These are phyloP conservation scores for Blastocystis sp. DNA, from an alignment of 352 stramenopile species.

Conservation along the genomic window DNA sequence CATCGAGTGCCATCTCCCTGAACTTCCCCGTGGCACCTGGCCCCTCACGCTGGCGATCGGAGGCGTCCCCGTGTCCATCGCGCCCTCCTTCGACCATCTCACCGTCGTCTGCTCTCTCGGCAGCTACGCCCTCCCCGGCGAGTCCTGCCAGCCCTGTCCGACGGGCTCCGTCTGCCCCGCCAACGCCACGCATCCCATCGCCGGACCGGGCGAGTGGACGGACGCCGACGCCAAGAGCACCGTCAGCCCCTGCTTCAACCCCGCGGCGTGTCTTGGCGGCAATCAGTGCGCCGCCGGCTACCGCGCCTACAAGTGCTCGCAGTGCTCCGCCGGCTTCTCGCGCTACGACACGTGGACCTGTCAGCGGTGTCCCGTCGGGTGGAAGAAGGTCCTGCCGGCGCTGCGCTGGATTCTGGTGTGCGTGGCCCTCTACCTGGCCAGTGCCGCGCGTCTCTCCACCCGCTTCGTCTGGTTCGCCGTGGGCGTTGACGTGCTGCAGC, in stretches of 20 bases:
- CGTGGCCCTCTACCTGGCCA: neutral
- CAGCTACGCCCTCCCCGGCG: neutral
- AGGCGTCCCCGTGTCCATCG: neutral
- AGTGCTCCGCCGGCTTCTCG: neutral
- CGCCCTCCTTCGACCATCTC: neutral
- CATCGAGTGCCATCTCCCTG: conserved; percentile 52
- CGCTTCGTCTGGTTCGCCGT: conserved; percentile 13
- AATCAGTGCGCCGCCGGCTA: conserved; percentile 2
- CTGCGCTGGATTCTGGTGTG: neutral
- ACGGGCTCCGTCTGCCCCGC: neutral
- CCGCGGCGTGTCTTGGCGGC: neutral
- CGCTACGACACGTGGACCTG: conserved; percentile 1
- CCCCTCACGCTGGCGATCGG: neutral
- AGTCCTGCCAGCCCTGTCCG: conserved; percentile 6
- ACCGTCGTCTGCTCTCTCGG: neutral
- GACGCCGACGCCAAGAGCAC: neutral
- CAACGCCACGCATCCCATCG: neutral
- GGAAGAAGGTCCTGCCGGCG: neutral
- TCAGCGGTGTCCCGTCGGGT: neutral
- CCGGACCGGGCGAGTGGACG: neutral
- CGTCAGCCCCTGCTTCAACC: conserved; percentile 7
- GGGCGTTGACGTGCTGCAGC: neutral
- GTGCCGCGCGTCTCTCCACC: conserved; percentile 5
- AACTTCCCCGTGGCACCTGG: conserved; percentile 7
- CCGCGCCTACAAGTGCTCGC: conserved; percentile 7